Evolutionary conservation across 805 yeast species (phyloP).

Genomic region (Saccharomyces paradoxus): DNA sequence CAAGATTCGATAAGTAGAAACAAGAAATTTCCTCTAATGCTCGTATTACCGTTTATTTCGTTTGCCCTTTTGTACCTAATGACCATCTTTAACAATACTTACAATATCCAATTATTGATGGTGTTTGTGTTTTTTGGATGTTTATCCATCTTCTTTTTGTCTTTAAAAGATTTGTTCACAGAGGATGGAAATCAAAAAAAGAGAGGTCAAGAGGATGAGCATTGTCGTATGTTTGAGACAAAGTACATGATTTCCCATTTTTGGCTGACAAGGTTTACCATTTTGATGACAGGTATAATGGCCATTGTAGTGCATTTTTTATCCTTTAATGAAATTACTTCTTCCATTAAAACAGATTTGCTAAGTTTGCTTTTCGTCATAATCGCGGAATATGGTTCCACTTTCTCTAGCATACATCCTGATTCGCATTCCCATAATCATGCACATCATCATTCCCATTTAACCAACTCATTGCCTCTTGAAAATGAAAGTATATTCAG

Average conservation of each 20-base stretch:
- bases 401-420: neutral
- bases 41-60: slow-evolving; percentile 1
- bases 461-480: neutral
- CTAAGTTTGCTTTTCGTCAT: slow-evolving; percentile 14
- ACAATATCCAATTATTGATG: slow-evolving; percentile 22
- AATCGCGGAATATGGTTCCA: slow-evolving; percentile 10
- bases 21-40: slow-evolving; percentile 4
- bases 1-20: neutral
- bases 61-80: neutral
- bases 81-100: neutral
- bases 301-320: slow-evolving; percentile 30
- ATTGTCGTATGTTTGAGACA: neutral
- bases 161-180: slow-evolving; percentile 18
- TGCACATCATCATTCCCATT: slow-evolving; percentile 6
- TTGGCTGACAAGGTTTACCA: slow-evolving; percentile 15
- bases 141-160: slow-evolving; percentile 19
- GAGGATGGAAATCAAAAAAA: slow-evolving; percentile 3
- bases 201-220: neutral
- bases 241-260: neutral
- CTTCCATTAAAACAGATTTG: slow-evolving; percentile 8
- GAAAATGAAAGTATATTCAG: slow-evolving; percentile 13
- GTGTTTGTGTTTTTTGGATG: slow-evolving; percentile 27
- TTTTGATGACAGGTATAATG: slow-evolving; percentile 23
- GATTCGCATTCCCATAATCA: slow-evolving; percentile 7
- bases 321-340: slow-evolving; percentile 25